These are phyloP conservation scores for Termitomyces sp. DNA, from an alignment of 768 basidiomycete species.

Conservation along the genomic window DNA sequence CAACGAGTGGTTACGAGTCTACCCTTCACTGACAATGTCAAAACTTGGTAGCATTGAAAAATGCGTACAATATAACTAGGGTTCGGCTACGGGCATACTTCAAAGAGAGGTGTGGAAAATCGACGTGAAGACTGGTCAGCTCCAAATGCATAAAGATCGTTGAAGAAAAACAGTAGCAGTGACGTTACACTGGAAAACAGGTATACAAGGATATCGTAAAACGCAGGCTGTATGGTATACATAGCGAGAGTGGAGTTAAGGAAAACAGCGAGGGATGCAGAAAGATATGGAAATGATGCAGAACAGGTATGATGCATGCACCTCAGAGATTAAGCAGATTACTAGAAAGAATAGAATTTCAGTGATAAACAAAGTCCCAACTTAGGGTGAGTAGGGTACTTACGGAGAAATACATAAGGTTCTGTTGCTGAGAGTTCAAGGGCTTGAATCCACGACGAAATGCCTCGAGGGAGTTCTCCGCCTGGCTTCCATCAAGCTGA, in stretches of 20 bases:
- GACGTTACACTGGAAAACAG: neutral
- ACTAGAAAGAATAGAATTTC: neutral
- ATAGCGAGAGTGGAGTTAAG: neutral
- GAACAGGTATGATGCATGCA: neutral
- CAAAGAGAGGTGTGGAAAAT: neutral
- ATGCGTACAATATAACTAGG: neutral
- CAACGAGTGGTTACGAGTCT: too few relatives aligned
- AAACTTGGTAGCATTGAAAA: neutral
- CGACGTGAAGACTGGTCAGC: neutral
- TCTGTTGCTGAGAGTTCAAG: conserved; percentile 42
- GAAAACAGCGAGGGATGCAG: neutral
- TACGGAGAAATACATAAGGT: conserved; percentile 45
- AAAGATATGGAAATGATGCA: neutral
- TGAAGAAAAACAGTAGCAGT: neutral
- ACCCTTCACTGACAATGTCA: too few relatives aligned
- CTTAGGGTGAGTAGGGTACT: neutral
- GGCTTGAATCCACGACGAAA: conserved; percentile 54
- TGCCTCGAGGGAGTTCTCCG: conserved; percentile 36
- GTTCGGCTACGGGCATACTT: neutral
- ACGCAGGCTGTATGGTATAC: neutral
- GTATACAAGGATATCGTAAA: neutral
- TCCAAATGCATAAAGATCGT: neutral
- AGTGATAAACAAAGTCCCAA: neutral
- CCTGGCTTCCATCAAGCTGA: conserved; percentile 34
- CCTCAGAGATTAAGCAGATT: neutral